A percentile compares a stretch with the other conserved stretches of the same genome.
These are phyloP conservation scores for Penicillium sp. DNA, from an alignment of 2,329 filamentous ascomycete species.

Conservation along the genomic window DNA sequence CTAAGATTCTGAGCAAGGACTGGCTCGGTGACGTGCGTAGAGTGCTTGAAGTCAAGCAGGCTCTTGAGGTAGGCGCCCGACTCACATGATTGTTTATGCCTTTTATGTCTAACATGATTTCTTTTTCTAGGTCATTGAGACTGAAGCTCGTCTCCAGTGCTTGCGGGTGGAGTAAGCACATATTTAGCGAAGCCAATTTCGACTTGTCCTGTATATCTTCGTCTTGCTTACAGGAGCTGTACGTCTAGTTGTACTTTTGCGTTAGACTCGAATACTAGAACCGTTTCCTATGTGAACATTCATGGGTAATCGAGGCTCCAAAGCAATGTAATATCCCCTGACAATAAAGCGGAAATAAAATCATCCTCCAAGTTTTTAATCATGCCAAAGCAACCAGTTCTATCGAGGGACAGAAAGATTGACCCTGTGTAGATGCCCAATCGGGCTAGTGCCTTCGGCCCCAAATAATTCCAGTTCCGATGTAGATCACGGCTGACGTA, in stretches of 20 bases:
- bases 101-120: conserved; percentile 19
- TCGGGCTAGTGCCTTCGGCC: no score
- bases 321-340: no score
- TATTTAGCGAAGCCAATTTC: conserved; percentile 26
- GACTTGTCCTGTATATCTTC: conserved; percentile 28
- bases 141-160: conserved; percentile 83
- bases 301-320: not conserved
- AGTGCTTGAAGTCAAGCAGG: conserved; percentile 91
- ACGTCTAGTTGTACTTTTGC: conserved; percentile 36
- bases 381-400: no score
- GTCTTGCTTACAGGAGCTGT: conserved; percentile 33
- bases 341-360: no score
- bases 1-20: conserved; percentile 87
- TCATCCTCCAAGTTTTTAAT: no score
- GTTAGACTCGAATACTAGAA: conserved; percentile 38
- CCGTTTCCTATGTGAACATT: conserved; percentile 18
- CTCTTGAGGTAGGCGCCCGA: conserved; percentile 91
- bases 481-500: conserved; percentile 11
- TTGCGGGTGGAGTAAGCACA: conserved; percentile 65
- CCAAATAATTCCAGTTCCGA: conserved; percentile 6
- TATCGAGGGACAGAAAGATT: no score
- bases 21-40: conserved; percentile 88
- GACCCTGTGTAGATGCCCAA: no score
- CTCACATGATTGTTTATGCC: no score
- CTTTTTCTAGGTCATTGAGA: conserved; percentile 66